Conservation (phyloP, 345 rosid species). For the Gynandropsis gynandra region DNA sequence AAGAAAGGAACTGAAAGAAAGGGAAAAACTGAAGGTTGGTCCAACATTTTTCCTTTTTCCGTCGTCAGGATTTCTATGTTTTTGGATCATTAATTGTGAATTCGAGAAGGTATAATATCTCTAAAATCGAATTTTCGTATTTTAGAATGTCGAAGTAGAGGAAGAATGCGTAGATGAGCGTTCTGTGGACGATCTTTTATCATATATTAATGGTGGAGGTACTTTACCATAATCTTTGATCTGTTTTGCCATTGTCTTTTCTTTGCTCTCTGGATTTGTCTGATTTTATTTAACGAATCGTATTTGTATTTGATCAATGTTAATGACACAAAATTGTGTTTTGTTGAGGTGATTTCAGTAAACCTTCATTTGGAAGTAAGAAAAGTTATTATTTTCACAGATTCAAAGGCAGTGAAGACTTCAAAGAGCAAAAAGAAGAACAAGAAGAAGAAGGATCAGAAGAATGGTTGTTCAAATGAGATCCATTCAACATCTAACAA, state of each 20-base stretch:
- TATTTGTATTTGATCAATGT: neutral
- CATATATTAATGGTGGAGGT: conserved; percentile 83
- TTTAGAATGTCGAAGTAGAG: conserved; percentile 62
- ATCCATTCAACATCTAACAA: conserved; percentile 30
- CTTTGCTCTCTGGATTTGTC: neutral
- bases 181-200: conserved; percentile 80
- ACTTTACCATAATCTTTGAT: conserved; percentile 19
- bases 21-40: conserved; percentile 64
- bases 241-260: neutral
- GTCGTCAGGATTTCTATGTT: conserved; percentile 2
- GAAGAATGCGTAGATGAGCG: conserved; percentile 73
- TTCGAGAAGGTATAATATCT: neutral
- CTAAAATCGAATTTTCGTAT: conserved; percentile 22
- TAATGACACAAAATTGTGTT: neutral
- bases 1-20: conserved; percentile 76
- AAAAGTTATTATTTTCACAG: conserved; percentile 43
- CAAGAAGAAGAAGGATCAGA: conserved; percentile 49
- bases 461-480: conserved; percentile 30
- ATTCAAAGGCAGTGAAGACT: conserved; percentile 48
- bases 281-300: neutral
- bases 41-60: conserved; percentile 4
- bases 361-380: conserved; percentile 29
- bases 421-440: conserved; percentile 65
- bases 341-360: conserved; percentile 1
- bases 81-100: neutral